Evolutionary conservation across 2,329 filamentous ascomycete species (phyloP).

Genomic region (Sporothrix euskadiensis): DNA sequence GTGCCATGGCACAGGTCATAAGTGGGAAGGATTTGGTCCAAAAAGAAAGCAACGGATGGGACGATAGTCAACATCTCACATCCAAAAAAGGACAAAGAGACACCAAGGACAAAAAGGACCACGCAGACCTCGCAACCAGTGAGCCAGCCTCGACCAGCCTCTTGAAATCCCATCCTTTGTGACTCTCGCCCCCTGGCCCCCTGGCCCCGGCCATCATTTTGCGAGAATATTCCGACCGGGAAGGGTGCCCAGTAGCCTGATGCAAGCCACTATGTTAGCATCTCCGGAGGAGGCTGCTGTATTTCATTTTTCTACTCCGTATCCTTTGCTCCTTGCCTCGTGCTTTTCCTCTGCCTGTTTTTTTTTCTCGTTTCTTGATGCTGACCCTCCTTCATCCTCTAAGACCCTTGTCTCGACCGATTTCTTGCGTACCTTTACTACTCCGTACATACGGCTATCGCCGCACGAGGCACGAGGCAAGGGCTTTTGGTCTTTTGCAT

Average conservation of each 20-base stretch:
- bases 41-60: not conserved
- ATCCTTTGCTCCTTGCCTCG: not conserved
- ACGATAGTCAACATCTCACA: not conserved
- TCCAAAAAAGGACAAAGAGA: not conserved
- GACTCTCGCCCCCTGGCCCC: not conserved
- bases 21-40: not conserved
- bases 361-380: not conserved
- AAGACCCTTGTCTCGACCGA: not conserved
- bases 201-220: slow-evolving; percentile 1
- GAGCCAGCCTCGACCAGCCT: not conserved
- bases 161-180: not conserved
- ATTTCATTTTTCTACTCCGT: not conserved
- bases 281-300: not conserved
- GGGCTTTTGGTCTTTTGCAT: not conserved
- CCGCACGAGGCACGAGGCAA: not conserved
- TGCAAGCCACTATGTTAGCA: slow-evolving; percentile 12
- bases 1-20: not conserved
- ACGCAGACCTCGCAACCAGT: not conserved
- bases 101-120: not conserved
- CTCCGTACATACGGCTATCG: not conserved
- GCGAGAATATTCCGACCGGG: not conserved
- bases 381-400: not conserved
- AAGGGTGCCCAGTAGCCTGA: slow-evolving; percentile 11
- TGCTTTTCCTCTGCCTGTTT: not conserved
- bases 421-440: not conserved